Evolutionary conservation across 129 eudicot genomes (phyloP).

Genomic region (Flaveria robusta): DNA sequence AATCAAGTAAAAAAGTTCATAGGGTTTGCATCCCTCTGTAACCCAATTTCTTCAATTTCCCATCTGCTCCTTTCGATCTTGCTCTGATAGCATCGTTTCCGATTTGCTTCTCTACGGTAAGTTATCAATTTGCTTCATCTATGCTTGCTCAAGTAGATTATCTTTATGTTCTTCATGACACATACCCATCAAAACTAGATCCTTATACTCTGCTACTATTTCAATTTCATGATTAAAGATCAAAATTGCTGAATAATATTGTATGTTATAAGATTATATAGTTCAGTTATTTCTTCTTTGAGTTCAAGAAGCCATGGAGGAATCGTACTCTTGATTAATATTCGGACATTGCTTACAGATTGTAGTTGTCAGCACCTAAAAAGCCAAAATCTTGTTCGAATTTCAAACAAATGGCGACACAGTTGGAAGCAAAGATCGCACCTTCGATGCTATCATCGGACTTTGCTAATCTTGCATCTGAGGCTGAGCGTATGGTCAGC

Average conservation of each 20-base stretch:
- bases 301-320: too few relatives aligned
- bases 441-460: conserved; percentile 97
- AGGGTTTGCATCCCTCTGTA: too few relatives aligned
- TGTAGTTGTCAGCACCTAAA: neutral
- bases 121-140: neutral
- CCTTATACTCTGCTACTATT: too few relatives aligned
- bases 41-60: too few relatives aligned
- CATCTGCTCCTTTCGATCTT: neutral
- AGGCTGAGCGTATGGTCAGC: conserved; percentile 75
- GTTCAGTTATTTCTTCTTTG: too few relatives aligned
- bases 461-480: conserved; percentile 90
- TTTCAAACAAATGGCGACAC: conserved; percentile 4
- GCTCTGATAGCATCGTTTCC: neutral
- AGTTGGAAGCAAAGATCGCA: conserved; percentile 69
- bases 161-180: neutral
- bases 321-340: too few relatives aligned
- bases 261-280: too few relatives aligned
- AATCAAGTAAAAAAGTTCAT: too few relatives aligned
- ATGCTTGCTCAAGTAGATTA: neutral
- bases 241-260: neutral
- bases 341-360: neutral
- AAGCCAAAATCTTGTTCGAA: neutral
- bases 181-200: too few relatives aligned
- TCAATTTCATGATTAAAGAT: neutral
- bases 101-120: neutral